These are phyloP conservation scores for Sporothrix mexicana DNA, from an alignment of 2,329 filamentous ascomycete genomes.

Conservation along the genomic window DNA sequence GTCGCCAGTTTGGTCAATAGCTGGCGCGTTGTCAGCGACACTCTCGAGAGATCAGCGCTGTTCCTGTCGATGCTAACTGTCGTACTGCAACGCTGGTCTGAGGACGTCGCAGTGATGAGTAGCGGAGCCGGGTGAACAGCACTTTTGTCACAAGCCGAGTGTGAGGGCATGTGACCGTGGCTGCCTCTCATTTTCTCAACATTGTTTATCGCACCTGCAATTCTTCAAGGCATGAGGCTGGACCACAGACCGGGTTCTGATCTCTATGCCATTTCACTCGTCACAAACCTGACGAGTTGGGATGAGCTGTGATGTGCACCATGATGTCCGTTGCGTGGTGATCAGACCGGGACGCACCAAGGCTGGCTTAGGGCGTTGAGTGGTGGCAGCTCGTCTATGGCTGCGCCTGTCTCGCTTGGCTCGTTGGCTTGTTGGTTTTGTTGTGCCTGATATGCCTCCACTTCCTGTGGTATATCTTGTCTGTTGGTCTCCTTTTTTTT, in stretches of 20 bases:
- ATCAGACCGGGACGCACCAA: neutral
- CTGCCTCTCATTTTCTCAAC: neutral
- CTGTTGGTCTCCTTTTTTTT: neutral
- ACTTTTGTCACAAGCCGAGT: neutral
- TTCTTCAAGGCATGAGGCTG: neutral
- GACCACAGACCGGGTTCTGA: neutral
- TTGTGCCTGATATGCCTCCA: no score
- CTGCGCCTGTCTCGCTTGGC: neutral
- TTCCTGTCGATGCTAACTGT: conserved; percentile 14
- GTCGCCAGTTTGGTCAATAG: neutral
- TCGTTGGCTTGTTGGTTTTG: neutral
- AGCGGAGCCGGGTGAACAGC: neutral
- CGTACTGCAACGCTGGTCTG: conserved; percentile 9
- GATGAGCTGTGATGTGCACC: neutral
- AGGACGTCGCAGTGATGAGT: neutral
- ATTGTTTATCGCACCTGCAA: neutral
- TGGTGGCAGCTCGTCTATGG: neutral
- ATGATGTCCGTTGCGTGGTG: conserved; percentile 6
- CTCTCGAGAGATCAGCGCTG: conserved; percentile 10
- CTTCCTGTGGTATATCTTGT: no score
- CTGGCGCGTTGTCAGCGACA: neutral
- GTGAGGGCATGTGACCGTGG: neutral
- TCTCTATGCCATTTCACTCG: conserved; percentile 4
- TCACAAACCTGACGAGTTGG: neutral
- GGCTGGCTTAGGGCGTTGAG: neutral